These are phyloP conservation scores for Cucumis hystrix DNA, from an alignment of 306 rosid species.

Conservation along the genomic window DNA sequence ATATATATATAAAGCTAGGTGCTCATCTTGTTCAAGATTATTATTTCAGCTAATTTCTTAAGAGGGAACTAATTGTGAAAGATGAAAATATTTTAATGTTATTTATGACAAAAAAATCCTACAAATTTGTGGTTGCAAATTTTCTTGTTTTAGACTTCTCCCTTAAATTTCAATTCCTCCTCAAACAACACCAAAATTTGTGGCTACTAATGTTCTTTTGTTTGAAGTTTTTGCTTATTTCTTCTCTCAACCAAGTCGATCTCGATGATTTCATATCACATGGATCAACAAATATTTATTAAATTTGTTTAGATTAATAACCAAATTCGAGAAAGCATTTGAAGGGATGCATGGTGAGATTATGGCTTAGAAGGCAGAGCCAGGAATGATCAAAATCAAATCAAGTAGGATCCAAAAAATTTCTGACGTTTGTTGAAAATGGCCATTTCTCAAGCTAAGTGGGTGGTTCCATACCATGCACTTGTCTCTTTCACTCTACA, in stretches of 20 bases:
- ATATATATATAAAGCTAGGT: too few relatives aligned
- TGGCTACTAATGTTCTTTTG: too few relatives aligned
- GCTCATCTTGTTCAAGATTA: too few relatives aligned
- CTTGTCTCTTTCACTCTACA: neutral
- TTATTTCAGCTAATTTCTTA: too few relatives aligned
- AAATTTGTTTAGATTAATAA: too few relatives aligned
- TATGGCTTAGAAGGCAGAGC: neutral
- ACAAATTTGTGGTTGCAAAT: neutral
- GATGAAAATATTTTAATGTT: too few relatives aligned
- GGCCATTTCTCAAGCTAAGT: neutral
- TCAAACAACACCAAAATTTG: neutral
- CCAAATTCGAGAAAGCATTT: neutral
- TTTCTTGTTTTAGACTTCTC: neutral
- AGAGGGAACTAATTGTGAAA: too few relatives aligned
- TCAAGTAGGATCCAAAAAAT: neutral
- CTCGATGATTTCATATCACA: too few relatives aligned
- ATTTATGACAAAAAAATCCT: too few relatives aligned
- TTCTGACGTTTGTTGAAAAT: neutral
- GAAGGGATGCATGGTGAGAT: neutral
- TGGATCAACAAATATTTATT: too few relatives aligned
- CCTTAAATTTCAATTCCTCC: neutral
- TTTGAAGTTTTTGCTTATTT: too few relatives aligned
- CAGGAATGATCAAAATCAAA: neutral
- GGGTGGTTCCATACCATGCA: neutral
- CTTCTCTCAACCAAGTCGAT: too few relatives aligned